Evolutionary conservation across 2,329 filamentous ascomycete species (phyloP).

Genomic region (Westerdykella sp.): DNA sequence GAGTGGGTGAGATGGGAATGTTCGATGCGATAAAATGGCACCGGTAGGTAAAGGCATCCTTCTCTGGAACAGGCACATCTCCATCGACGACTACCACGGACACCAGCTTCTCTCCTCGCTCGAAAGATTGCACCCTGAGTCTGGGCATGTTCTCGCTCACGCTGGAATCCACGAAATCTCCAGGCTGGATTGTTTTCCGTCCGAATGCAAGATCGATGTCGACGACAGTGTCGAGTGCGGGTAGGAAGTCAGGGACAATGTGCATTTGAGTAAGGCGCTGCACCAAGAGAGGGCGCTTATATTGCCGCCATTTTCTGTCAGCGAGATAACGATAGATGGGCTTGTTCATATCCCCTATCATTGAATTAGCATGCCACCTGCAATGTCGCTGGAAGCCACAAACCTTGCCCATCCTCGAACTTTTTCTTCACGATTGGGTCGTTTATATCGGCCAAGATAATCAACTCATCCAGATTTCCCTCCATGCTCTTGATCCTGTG

Average conservation of each 20-base stretch:
- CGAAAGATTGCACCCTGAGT: conserved; percentile 78
- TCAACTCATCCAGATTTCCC: conserved; percentile 66
- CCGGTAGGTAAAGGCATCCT: conserved; percentile 69
- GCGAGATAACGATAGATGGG: conserved; percentile 92
- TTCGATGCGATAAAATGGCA: conserved; percentile 84
- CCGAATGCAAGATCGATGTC: conserved; percentile 80
- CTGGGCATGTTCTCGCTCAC: conserved; percentile 68
- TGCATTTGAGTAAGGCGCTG: conserved; percentile 85
- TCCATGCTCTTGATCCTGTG: conserved; percentile 63
- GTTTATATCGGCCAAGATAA: conserved; percentile 90
- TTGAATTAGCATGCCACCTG: conserved; percentile 3
- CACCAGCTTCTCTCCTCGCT: conserved; percentile 72
- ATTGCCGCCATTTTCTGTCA: conserved; percentile 78
- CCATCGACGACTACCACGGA: conserved; percentile 82
- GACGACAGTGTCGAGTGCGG: conserved; percentile 67
- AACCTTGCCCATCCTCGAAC: conserved; percentile 88
- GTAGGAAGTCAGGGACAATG: conserved; percentile 81
- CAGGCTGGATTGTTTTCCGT: conserved; percentile 62
- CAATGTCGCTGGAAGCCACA: conserved; percentile 20
- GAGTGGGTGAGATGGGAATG: conserved; percentile 56
- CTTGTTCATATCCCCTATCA: conserved; percentile 83
- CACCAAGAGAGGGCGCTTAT: conserved; percentile 69
- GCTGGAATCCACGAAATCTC: conserved; percentile 68
- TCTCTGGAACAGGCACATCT: conserved; percentile 75
- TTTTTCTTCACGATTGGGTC: conserved; percentile 88